Evolutionary conservation across 306 rosid species (phyloP), one percentile per base, ranked within the genome.

Genomic region (Senna tora): DNA sequence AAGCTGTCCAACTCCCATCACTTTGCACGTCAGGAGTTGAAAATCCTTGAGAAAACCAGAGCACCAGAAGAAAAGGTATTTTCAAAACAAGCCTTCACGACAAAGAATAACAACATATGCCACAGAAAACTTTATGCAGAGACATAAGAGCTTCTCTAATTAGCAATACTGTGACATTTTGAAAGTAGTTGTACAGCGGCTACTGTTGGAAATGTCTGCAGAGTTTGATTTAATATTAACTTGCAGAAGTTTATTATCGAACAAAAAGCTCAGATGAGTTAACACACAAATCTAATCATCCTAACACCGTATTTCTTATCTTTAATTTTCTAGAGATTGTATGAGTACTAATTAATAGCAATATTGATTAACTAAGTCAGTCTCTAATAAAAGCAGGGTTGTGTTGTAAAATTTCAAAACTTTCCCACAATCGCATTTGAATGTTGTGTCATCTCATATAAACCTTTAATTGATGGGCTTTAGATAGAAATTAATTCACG

Each of bases 141-240:
- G 14, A 54, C 22, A 54, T 19, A 56, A 47, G 55, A 47, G 55
- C 22, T 21, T 12, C 17, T 14, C 28, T 52, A 42, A 33, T 19
- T 15, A 11, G 71, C 2, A 17, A 67, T 41, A 54, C 34, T 47
- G 28, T 36, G 50, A 61, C 19, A 8, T 21, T 16, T 36, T 14
- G 30, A 73, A 67, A 38, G 69, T 67, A 61, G 39, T 15, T 36
- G 32, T 7, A 46, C 57, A 45, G 22, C 39, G 52, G 72, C 74
- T 50, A 51, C 39, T 9, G 5, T 15, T 14, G 5, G 14, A 5
- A 15, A 47, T 13, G 17, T 45, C 51, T 45, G 3, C 2, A 49
- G 25, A 52, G 30, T 6, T 2, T 2, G 14, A 52, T 52, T n/a
- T n/a, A n/a, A n/a, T 25, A 25, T 25, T 25, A 25, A 25, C 30